Base-by-base conservation (phyloP, 1,284 basidiomycete genomes). In the Malassezia dermatis region DNA sequence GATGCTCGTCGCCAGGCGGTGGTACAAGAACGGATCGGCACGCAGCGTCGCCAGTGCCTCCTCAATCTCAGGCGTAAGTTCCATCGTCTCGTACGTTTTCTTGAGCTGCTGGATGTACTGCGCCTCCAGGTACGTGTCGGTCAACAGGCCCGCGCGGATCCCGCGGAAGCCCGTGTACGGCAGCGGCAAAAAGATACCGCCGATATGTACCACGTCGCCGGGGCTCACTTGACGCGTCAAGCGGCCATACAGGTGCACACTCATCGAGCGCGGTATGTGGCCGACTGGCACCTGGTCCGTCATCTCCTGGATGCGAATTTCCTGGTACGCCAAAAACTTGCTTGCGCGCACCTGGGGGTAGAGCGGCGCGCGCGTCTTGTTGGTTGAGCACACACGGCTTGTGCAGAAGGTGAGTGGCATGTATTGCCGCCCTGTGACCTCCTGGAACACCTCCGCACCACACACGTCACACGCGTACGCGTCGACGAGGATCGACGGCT, bases 271-370 rank as follows among this genome's bases (percentile, higher is more conserved):
- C 28, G 94, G 94, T 58, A 99, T 98, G 75, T 99, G 94, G 3
- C 94, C 94, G 32, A 98, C 91, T 21, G 94, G 94, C 0, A 99
- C 94, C 84, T 99, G 94, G 72, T 98, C 94, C 23, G 94, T 88
- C 93, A 98, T 94, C 77, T 99, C 94, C 76, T 99, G 94, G 45
- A 99, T 89, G 77, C 94, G 94, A 63, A 95, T 84, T 76, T 99
- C 94, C 75, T 99, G 94, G 80, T 98, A 99, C 0, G 93, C 89
- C 67, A 86, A 88, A 77, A 98, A 99, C 56, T 94, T 85, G 77
- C 88, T 89, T 19, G 94, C 94, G 31, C 94, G 82, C 3, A 93
- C 95, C 77, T 98, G 94, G 86, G 96, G 95, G 73, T 94, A 88
- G 56, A 99, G 77, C n/a, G 86, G 86, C 7, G 91, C 90, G 31